phyloP scores from a whole-genome alignment of 352 stramenopile genomes.

The Globisporangium sylvaticum region DNA sequence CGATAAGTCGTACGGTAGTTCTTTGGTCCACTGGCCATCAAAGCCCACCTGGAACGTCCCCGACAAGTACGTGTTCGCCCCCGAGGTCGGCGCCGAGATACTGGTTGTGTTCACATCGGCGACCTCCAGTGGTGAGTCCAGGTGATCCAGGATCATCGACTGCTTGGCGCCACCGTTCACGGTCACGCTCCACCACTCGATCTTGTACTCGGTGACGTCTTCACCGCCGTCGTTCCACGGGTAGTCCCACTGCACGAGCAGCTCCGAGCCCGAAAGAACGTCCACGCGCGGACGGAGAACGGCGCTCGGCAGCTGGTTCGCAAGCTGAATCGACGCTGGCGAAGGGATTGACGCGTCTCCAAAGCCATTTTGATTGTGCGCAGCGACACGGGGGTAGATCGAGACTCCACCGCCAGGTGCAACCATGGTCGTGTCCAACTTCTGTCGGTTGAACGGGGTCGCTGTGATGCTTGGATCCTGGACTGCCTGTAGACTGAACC shows the following conservation, averaged over 20 bases:
- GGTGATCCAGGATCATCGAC: slow-evolving; percentile 46
- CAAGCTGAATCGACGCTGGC: slow-evolving; percentile 45
- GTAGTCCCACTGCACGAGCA: slow-evolving; percentile 77
- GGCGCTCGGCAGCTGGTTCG: slow-evolving; percentile 39
- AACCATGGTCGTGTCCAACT: slow-evolving; percentile 25
- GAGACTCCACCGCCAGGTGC: slow-evolving; percentile 32
- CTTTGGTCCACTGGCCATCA: slow-evolving; percentile 78
- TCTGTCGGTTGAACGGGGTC: slow-evolving; percentile 45
- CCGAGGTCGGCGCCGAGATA: slow-evolving; percentile 53
- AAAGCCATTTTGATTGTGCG: slow-evolving; percentile 54
- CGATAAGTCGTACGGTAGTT: slow-evolving; percentile 85
- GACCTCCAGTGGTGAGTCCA: slow-evolving; percentile 31
- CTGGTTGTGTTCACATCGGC: slow-evolving; percentile 67
- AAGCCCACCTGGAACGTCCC: slow-evolving; percentile 90
- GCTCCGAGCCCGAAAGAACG: slow-evolving; percentile 51
- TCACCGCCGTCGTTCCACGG: slow-evolving; percentile 62
- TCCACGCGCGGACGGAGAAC: slow-evolving; percentile 38
- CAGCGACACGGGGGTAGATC: slow-evolving; percentile 55
- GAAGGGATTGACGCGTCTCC: slow-evolving; percentile 36
- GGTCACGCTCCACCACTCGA: slow-evolving; percentile 62
- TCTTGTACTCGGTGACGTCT: slow-evolving; percentile 70
- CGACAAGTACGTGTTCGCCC: slow-evolving; percentile 38
- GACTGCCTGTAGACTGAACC: slow-evolving; percentile 38
- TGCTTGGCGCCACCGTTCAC: slow-evolving; percentile 38
- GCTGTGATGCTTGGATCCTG: slow-evolving; percentile 43